These are phyloP conservation scores for Apiospora saccharicola DNA, from an alignment of 2,329 filamentous ascomycete species.

Conservation along the genomic window DNA sequence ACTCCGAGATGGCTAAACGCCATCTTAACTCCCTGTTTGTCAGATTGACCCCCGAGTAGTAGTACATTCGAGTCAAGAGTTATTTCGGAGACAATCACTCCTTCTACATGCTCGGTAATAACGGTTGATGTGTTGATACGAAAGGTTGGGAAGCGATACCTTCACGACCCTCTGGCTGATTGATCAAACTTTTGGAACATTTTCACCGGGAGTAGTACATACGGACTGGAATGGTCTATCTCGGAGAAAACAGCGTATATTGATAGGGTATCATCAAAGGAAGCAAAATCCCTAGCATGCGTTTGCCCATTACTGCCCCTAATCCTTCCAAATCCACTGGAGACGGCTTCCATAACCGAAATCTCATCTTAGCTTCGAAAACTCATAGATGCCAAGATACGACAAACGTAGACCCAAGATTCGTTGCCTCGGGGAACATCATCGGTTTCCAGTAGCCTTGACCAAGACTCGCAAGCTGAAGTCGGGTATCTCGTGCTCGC, in stretches of 20 bases:
- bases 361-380: not conserved
- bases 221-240: too few relatives aligned
- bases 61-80: not conserved
- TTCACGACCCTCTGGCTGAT: too few relatives aligned
- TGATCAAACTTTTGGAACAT: too few relatives aligned
- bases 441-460: slow-evolving; percentile 2
- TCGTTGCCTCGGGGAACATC: not conserved
- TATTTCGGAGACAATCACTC: not conserved
- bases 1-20: not conserved
- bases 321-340: too few relatives aligned
- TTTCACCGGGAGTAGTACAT: too few relatives aligned
- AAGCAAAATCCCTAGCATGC: too few relatives aligned
- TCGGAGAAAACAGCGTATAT: too few relatives aligned
- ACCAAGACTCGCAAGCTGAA: not conserved
- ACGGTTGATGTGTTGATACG: too few relatives aligned
- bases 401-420: not conserved
- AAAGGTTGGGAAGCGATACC: too few relatives aligned
- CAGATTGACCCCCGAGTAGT: not conserved
- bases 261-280: too few relatives aligned
- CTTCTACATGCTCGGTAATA: not conserved
- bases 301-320: too few relatives aligned
- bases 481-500: slow-evolving; percentile 16
- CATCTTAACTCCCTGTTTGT: not conserved
- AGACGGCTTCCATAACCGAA: not conserved
- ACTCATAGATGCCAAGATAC: not conserved